Base-by-base conservation (phyloP, 1,139 yeast species). In the Meyerozyma sp. region DNA sequence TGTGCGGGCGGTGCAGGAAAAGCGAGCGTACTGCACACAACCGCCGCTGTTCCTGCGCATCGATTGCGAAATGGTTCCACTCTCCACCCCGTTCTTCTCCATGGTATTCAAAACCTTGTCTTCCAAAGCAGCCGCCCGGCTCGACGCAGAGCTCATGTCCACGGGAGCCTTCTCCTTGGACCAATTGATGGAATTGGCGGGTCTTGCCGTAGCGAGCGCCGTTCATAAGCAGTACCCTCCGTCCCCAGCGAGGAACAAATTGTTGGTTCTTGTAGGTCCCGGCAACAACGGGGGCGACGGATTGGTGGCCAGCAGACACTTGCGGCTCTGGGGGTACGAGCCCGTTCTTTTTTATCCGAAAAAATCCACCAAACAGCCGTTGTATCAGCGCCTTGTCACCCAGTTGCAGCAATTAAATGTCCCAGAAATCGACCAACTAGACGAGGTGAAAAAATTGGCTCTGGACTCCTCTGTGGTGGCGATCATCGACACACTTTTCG, bases 261-360 rank as follows among this genome's bases (percentile, higher is more conserved):
- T 91, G 0, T 65, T 91, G 40, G 77, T 93, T 3, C 68, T 91
- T 7, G 89, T 84, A 7, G 98, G 98, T 0, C 98, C 98, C 0
- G 98, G 98, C 1, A 93, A 93, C 57, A 93, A 93, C 57, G 98
- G 91, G 3, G 98, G 98, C 1, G 98, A 93, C 62, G 98, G 98
- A 0, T 68, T 93, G 18, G 98, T 93, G 2, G 95, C 96, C 23
- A 96, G 98, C 3, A 76, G 98, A 38, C 98, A 94, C 59, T 69
- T 93, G 50, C 79, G 79, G 52, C 66, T 89, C 8, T 81, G 94
- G 73, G 95, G 68, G 5, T 89, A 83, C 60, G 66, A 70, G 8
- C 96, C 96, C 0, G 66, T 76, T 4, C 73, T 91, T 1, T 83
- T 71, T 58, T 84, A 83, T 55, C 93, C 93, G 4, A 82, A 77